Conservation (phyloP, 257 asterid species). For the Cordia subcordata region DNA sequence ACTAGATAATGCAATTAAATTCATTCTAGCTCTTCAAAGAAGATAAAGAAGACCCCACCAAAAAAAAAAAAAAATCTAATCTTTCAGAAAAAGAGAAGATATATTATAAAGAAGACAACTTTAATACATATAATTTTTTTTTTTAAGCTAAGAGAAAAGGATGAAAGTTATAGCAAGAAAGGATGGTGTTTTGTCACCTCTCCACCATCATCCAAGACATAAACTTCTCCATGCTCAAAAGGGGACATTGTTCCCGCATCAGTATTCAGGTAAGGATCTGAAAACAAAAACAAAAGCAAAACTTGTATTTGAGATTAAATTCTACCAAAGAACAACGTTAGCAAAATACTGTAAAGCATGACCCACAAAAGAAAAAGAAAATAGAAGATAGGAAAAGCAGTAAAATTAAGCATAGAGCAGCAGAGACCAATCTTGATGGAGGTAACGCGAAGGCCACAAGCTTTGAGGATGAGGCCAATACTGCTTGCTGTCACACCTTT, state of each 20-base stretch:
- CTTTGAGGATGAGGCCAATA: conserved; percentile 63
- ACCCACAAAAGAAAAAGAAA: neutral
- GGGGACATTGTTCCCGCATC: conserved; percentile 90
- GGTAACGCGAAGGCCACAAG: conserved; percentile 75
- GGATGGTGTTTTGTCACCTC: conserved; percentile 43
- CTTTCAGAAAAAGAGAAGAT: too few species aligned
- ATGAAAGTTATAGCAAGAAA: too few species aligned
- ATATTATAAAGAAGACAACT: too few species aligned
- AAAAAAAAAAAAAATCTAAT: too few species aligned
- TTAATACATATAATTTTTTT: too few species aligned
- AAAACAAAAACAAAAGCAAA: conserved; percentile 7
- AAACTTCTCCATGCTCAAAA: conserved; percentile 77
- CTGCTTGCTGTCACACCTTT: conserved; percentile 86
- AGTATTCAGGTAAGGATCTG: conserved; percentile 70
- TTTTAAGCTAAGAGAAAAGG: neutral
- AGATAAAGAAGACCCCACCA: too few species aligned
- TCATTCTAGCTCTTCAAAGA: too few species aligned
- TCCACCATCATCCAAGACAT: conserved; percentile 73
- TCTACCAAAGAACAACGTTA: too few species aligned
- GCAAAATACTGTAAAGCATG: too few species aligned
- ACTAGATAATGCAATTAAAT: too few species aligned
- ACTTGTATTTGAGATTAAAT: neutral
- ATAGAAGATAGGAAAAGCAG: neutral
- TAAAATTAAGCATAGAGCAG: too few species aligned
- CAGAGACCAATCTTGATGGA: conserved; percentile 65